Percentiles rank a stretch among this genome's conserved stretches.
These are phyloP conservation scores for Pseudogymnoascus sp. DNA, from an alignment of 2,329 filamentous ascomycete genomes.

Conservation along the genomic window DNA sequence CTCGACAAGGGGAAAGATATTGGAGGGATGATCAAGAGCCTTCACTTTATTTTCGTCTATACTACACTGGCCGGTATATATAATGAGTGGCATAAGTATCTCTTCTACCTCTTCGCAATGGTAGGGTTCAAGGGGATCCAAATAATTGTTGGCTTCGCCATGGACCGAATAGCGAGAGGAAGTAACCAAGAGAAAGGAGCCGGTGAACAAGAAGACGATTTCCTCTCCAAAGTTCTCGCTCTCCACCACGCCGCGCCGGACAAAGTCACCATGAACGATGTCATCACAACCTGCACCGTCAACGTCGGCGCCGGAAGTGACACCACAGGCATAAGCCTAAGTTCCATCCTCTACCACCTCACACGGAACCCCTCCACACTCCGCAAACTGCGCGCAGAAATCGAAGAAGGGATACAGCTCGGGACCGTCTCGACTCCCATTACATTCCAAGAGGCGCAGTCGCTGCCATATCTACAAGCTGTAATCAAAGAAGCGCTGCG, in stretches of 20 bases:
- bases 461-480: constrained; percentile 13
- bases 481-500: constrained; percentile 28
- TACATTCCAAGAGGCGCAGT: constrained; percentile 9
- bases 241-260: constrained; percentile 35
- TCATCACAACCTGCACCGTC: constrained; percentile 22
- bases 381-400: constrained; percentile 7
- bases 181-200: constrained; percentile 28
- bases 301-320: constrained; percentile 36
- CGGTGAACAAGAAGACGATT: constrained; percentile 31
- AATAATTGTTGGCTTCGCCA: background rate
- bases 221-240: constrained; percentile 34
- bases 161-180: constrained; percentile 20
- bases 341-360: constrained; percentile 38
- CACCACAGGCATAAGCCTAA: constrained; percentile 43
- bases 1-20: constrained; percentile 38
- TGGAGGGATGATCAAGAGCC: constrained; percentile 31
- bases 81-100: constrained; percentile 29
- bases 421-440: constrained; percentile 4
- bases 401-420: background rate
- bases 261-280: constrained; percentile 34
- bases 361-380: constrained; percentile 27
- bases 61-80: constrained; percentile 33
- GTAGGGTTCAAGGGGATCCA: background rate
- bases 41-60: constrained; percentile 31
- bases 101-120: background rate